Base-by-base conservation (phyloP, 345 rosid species). In the Psidium guajava region DNA sequence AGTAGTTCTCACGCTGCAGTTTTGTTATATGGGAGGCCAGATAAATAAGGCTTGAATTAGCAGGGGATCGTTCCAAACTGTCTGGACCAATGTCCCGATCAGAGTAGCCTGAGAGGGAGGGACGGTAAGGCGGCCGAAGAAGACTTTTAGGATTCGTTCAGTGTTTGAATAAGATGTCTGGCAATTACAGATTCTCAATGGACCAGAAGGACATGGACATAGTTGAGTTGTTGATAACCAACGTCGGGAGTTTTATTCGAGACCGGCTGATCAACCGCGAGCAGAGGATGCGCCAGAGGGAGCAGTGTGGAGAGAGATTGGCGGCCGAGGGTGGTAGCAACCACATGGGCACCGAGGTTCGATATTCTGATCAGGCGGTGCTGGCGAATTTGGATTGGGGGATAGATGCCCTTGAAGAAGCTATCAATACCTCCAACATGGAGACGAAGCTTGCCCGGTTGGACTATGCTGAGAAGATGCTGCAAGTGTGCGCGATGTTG, bases 341-440 rank as follows among this genome's bases (percentile, higher is more conserved):
- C 13, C 89, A 58, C 54, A 86, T 87, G n/a, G 92, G 84, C 47
- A 82, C 42, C 5, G 94, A 90, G 84, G 90, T 94, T 57, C 86
- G 92, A 28, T 94, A 92, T 86, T 91, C 96, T 4, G 94, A 94
- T 89, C 95, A 93, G 87, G 95, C 95, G 1, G 96, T 93, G 12
- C 82, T 93, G 22, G 95, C 95, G 21, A 93, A 92, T 84, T 74
- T 93, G 51, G 94, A 93, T 42, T 94, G 95, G 95, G 96, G 95
- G 28, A 94, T 93, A 44, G 96, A 94, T 82, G 94, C 92, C 21
- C 92, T 93, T 42, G 96, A 94, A 88, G 95, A 94, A 90, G 94
- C 95, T 82, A 92, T 94, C 59, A 24, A 83, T 87, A 94, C 95
- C 12, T 89, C 92, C 25, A 93, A 92, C 81, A 87, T 86, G 77